A percentile compares a stretch with the other conserved stretches of the same genome.
Conservation (phyloP, 192 early-diverging fungal species). For the Coemansia sp. region DNA sequence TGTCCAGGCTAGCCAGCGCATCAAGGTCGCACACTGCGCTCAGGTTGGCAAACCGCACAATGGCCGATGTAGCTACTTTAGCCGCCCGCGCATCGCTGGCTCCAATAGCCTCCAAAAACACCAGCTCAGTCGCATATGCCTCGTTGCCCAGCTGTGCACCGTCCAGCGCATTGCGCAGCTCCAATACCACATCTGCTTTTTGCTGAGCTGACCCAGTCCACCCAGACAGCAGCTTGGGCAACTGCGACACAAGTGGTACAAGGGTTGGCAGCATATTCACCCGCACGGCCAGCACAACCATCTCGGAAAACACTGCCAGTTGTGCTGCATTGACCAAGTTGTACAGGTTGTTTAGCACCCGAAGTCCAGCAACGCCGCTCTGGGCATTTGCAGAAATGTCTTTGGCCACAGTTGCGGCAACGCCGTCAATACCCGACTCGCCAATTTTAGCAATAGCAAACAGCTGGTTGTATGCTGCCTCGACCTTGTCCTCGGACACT, state of each 20-base stretch:
- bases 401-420: neutral
- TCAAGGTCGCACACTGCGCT: conserved; percentile 77
- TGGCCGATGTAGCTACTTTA: conserved; percentile 61
- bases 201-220: conserved; percentile 12
- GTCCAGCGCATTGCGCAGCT: conserved; percentile 50
- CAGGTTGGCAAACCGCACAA: conserved; percentile 66
- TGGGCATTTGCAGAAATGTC: conserved; percentile 17
- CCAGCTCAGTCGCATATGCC: conserved; percentile 49
- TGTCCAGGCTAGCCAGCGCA: conserved; percentile 63
- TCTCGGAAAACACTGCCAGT: conserved; percentile 69
- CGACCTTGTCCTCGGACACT: conserved; percentile 28
- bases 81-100: conserved; percentile 47
- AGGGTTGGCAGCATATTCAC: conserved; percentile 25
- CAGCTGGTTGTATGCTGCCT: conserved; percentile 51
- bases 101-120: conserved; percentile 65
- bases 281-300: conserved; percentile 73
- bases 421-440: conserved; percentile 6
- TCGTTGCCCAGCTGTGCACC: conserved; percentile 31
- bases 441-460: conserved; percentile 22
- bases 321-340: conserved; percentile 68
- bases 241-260: conserved; percentile 27
- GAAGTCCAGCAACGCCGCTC: conserved; percentile 34
- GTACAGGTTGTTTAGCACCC: conserved; percentile 72
- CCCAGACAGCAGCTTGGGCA: conserved; percentile 26
- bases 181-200: conserved; percentile 61